Evolutionary conservation across 2,329 filamentous ascomycete species (phyloP), one percentile per base, ranked within the genome.

Genomic region (Neofusicoccum kwambonambiense): DNA sequence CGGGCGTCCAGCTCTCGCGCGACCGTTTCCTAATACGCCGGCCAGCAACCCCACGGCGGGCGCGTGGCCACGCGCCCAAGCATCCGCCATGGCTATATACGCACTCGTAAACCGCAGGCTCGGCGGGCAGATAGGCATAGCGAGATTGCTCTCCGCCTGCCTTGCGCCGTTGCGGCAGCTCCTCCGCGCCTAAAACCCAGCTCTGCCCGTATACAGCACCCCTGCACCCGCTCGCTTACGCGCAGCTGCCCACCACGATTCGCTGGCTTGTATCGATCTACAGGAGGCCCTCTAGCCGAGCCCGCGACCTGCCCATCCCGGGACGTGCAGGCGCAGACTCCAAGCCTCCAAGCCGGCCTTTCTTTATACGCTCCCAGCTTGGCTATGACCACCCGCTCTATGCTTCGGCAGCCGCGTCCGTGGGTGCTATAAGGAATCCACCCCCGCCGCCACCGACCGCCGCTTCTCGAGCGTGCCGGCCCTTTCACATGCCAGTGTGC

Each of bases 351-450:
- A 60, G 56, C 56, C 42, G 39, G 39, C 54, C 3, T 57, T 17
- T 57, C 54, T 41, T 44, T 60, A 60, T 60, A 60, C 56, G 50
- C n/a, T 22, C 27, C 39, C 3, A 15, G 54, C 56, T 60, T 60
- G 54, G 54, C 54, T 13, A 13, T 5, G 37, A 11, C 17, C 52
- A 22, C 19, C 12, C 19, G 52, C 52, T 34, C 35, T 12, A 51
- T 51, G 50, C 56, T 45, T 47, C 39, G 27, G 54, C 54, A 17
- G 9, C n/a, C 4, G 27, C 22, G 7, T 7, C 27, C 34, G 52
- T n/a, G 13, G 22, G 39, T 57, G 39, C 54, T 60, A 60, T 60
- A 60, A 60, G 56, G 56, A 13, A 37, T 37, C 42, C 15, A 13
- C 17, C n/a, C n/a, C 13, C 56, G 27, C 22, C 56, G 11, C 6